A percentile compares a stretch with the other conserved stretches of the same genome.
These are phyloP conservation scores for Stephania cephalantha DNA, from an alignment of 164 flowering plant species.

Conservation along the genomic window DNA sequence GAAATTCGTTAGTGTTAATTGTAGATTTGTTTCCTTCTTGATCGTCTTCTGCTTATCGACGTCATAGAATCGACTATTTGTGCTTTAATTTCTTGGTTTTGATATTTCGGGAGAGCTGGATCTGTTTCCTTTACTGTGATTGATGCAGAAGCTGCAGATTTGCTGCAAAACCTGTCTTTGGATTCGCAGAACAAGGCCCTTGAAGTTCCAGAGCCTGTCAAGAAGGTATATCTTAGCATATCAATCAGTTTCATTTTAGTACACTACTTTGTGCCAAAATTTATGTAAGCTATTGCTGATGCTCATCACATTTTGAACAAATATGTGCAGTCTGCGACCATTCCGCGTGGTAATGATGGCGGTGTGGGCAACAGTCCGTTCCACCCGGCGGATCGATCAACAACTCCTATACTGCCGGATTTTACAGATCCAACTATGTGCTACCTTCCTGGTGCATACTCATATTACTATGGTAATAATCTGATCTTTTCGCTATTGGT, in stretches of 20 bases:
- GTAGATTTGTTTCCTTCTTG: not conserved
- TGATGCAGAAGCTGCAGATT: constrained; percentile 49
- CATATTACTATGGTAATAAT: constrained; percentile 50
- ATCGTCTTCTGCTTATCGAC: not conserved
- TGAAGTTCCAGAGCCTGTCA: constrained; percentile 44
- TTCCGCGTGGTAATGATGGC: constrained; percentile 38
- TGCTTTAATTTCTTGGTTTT: not conserved
- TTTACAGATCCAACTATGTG: constrained; percentile 31
- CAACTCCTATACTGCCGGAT: constrained; percentile 28
- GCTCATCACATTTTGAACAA: not conserved
- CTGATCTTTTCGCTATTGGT: too few species aligned
- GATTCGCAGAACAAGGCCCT: constrained; percentile 47
- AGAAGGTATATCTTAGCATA: constrained; percentile 36
- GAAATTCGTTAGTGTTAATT: not conserved
- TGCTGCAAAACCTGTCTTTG: constrained; percentile 54
- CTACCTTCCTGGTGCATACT: constrained; percentile 36
- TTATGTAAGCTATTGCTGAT: not conserved
- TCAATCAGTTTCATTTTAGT: not conserved
- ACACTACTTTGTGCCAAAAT: not conserved
- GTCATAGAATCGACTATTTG: not conserved
- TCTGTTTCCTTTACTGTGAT: constrained; percentile 26
- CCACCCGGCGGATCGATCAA: constrained; percentile 38
- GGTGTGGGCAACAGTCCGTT: constrained; percentile 40
- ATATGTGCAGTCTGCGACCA: constrained; percentile 26
- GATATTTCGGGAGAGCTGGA: not conserved